Evolutionary conservation across 768 basidiomycete genomes (phyloP), one percentile per base, ranked within the genome.

Genomic region (Podaxis sp.): DNA sequence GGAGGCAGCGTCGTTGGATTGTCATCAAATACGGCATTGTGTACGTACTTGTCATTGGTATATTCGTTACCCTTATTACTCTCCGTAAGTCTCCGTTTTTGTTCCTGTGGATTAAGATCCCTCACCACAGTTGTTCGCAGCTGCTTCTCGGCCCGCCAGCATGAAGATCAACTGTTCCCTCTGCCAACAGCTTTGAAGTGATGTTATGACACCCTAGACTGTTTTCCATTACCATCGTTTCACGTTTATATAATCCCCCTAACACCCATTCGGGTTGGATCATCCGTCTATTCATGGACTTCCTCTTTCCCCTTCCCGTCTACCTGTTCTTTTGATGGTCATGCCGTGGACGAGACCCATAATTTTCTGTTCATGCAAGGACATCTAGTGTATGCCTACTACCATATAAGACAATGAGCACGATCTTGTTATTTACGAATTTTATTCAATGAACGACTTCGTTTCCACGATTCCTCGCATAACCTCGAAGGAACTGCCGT

Each of bases 1-100:
- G 89, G 75, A 85, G 86, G 72, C 93, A 94, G 71, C 88, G 96
- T 57, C 87, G 94, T 61, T 89, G 89, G 84, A 95, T 96, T 68
- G 93, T 93, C 66, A 80, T 92, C 75, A 91, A 88, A 75, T 96
- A 96, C 68, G 89, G 94, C 51, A 75, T 90, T 57, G 73, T 95
- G 52, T 98, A 91, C 74, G 73, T 90, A 40, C 55, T 82, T 50
- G 82, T 87, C 66, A 82, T 96, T 61, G 81, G 82, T 58, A 66
- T 86, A 64, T 93, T 96, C 69, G 82, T 86, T 40, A 86, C 85
- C 47, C 81, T 97, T 66, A 87, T 98, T 71, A 86, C 82, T 68
- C 73, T 90, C 66, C 93, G 90, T 93, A 74, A 79, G 90, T 84
- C 11, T 59, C 8, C 24, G 8, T 51, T 33, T 60, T 47, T 41